These are phyloP conservation scores for Pyricularia sp. DNA, from an alignment of 2,329 filamentous ascomycete genomes.

Conservation along the genomic window DNA sequence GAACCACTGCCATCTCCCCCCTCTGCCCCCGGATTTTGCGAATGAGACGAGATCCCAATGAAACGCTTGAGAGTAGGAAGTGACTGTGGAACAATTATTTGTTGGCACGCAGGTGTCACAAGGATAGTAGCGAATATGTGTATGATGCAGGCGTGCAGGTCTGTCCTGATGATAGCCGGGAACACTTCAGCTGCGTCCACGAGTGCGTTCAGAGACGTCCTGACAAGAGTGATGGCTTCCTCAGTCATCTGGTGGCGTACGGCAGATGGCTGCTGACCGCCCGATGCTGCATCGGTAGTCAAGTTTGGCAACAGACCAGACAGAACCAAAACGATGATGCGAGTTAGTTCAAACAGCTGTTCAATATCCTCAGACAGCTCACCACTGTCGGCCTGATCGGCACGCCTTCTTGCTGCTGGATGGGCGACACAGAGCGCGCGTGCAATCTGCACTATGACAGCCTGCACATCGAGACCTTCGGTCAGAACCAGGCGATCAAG, in stretches of 20 bases:
- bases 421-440: constrained; percentile 84
- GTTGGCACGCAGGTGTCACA: constrained; percentile 77
- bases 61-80: constrained; percentile 90
- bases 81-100: constrained; percentile 79
- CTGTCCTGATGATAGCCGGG: constrained; percentile 90
- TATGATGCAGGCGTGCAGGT: constrained; percentile 91
- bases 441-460: constrained; percentile 89
- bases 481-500: constrained; percentile 88
- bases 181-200: constrained; percentile 95
- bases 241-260: constrained; percentile 75
- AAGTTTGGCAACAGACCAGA: constrained; percentile 81
- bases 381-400: constrained; percentile 36
- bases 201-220: constrained; percentile 72
- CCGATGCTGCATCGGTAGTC: constrained; percentile 47
- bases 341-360: constrained; percentile 91
- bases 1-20: constrained; percentile 15
- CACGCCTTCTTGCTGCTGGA: constrained; percentile 67
- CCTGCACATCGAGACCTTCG: constrained; percentile 79
- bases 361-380: constrained; percentile 95
- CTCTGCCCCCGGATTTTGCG: constrained; percentile 8
- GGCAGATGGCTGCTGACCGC: not conserved
- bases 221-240: constrained; percentile 73
- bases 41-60: constrained; percentile 60
- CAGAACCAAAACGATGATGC: constrained; percentile 90
- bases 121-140: constrained; percentile 95